Base-by-base conservation (phyloP, 2,329 filamentous ascomycete genomes). In the Diaporthe sp. region DNA sequence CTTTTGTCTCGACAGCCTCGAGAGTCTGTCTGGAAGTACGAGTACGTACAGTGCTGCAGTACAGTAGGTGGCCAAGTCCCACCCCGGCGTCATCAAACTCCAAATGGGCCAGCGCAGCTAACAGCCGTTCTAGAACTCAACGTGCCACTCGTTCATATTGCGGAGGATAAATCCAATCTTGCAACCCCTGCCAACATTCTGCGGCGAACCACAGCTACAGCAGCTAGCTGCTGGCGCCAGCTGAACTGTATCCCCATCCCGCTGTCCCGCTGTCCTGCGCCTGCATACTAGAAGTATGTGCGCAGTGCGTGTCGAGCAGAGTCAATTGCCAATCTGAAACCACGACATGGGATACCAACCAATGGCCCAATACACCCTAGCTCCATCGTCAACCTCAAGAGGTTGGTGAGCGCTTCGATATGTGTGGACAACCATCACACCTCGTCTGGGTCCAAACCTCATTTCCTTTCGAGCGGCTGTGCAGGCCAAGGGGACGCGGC, bases 321-420 rank as follows among this genome's bases (percentile, higher is more conserved):
- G 64, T 54, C 64, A 68, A 68, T 40, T 68, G 64, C 64, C 47
- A 68, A 68, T 28, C 64, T 68, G 64, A 68, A 68, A 68, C 64
- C 47, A 54, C 64, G 64, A 68, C 64, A 54, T 54, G 47, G 45
- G 33, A 40, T 19, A 25, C 19, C 5, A 33, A 22, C 64, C 64
- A 68, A 68, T 54, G 15, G 4, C 45, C 45, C 64, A 35, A 7
- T 12, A 38, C n/a, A 19, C 15, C 33, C 64, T 10, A 47, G 47
- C 33, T 68, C 64, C 33, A 38, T 68, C 64, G 10, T 52, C 47
- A 68, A 40, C 64, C 33, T 38, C 64, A 52, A 52, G 38, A 68
- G 30, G 47, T 40, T 68, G 64, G 64, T n/a, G 38, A 68, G 64
- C 64, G 64, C 47, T 68, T 68, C 47, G 47, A 33, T 45, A 54